Percentiles rank a stretch among this genome's conserved stretches.
Evolutionary conservation across 1,284 basidiomycete species (phyloP).

Genomic region (Acaromyces ingoldii): DNA sequence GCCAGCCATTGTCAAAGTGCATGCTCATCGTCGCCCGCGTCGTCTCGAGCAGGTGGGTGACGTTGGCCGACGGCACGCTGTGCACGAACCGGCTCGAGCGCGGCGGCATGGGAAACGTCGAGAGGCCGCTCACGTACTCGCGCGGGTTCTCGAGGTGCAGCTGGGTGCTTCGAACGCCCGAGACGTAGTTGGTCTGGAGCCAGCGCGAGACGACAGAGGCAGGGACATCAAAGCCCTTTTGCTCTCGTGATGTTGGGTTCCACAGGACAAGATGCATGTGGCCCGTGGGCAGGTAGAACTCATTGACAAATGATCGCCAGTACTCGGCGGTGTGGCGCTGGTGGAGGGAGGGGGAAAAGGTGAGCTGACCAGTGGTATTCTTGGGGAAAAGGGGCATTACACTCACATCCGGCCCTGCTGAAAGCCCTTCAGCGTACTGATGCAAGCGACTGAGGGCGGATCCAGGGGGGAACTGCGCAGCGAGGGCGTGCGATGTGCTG

Average conservation of each 20-base stretch:
- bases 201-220: slow-evolving; percentile 30
- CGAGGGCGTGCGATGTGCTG: too few relatives aligned
- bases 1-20: slow-evolving; percentile 33
- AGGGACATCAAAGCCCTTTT: slow-evolving; percentile 31
- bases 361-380: too few relatives aligned
- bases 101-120: slow-evolving; percentile 21
- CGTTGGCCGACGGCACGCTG: slow-evolving; percentile 19
- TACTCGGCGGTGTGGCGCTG: slow-evolving; percentile 17
- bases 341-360: too few relatives aligned
- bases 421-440: too few relatives aligned
- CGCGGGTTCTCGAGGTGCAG: slow-evolving; percentile 26
- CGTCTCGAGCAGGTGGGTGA: slow-evolving; percentile 29
- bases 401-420: too few relatives aligned
- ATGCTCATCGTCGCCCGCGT: slow-evolving; percentile 19
- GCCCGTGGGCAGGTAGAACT: slow-evolving; percentile 28
- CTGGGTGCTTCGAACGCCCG: slow-evolving; percentile 18
- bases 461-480: too few relatives aligned
- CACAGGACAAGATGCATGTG: slow-evolving; percentile 27
- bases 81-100: slow-evolving; percentile 19
- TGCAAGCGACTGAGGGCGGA: too few relatives aligned
- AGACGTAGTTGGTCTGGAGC: slow-evolving; percentile 32
- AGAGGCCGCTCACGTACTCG: slow-evolving; percentile 24
- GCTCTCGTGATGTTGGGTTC: slow-evolving; percentile 32
- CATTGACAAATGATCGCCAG: slow-evolving; percentile 27
- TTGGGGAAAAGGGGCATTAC: too few relatives aligned